Evolutionary conservation across 176 grass and related monocot species (phyloP).

Genomic region (Tillandsia leiboldiana): DNA sequence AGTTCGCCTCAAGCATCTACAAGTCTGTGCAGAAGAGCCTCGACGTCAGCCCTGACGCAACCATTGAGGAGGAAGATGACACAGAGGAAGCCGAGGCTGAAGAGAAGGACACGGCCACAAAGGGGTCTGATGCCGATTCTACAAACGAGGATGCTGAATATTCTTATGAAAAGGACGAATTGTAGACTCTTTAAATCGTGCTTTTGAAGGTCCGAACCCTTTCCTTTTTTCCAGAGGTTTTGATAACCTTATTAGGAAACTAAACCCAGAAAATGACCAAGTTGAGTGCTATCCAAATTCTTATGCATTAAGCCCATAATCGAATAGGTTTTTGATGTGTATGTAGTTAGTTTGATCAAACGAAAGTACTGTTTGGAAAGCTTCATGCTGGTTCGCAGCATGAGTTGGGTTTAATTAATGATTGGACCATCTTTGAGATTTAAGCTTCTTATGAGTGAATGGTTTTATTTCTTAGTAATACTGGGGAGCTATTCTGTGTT

Average conservation of each 20-base stretch:
- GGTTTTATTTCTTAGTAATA: no score
- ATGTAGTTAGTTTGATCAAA: conserved; percentile 9
- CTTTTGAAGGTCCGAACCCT: not conserved
- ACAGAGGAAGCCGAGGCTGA: conserved; percentile 50
- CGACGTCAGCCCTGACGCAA: conserved; percentile 52
- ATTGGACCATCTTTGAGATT: no score
- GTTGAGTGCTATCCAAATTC: conserved; percentile 29
- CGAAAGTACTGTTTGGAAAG: not conserved
- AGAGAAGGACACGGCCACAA: conserved; percentile 39
- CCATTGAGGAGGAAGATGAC: conserved; percentile 73
- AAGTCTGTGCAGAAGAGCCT: conserved; percentile 90
- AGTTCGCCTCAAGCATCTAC: conserved; percentile 86
- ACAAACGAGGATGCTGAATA: conserved; percentile 1
- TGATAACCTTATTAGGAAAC: not conserved
- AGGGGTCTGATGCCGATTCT: conserved; percentile 21
- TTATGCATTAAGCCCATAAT: conserved; percentile 6
- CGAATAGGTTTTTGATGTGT: conserved; percentile 27
- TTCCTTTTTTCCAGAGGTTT: not conserved
- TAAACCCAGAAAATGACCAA: conserved; percentile 16
- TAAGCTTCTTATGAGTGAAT: no score
- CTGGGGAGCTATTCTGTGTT: no score
- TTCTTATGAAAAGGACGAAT: conserved; percentile 62
- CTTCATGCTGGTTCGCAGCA: no score
- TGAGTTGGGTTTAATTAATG: no score
- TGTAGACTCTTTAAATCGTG: conserved; percentile 24